Percentiles rank a stretch among this genome's conserved stretches.
Conservation (phyloP, 2,329 filamentous ascomycete species). For the Acrocalymma vagum region DNA sequence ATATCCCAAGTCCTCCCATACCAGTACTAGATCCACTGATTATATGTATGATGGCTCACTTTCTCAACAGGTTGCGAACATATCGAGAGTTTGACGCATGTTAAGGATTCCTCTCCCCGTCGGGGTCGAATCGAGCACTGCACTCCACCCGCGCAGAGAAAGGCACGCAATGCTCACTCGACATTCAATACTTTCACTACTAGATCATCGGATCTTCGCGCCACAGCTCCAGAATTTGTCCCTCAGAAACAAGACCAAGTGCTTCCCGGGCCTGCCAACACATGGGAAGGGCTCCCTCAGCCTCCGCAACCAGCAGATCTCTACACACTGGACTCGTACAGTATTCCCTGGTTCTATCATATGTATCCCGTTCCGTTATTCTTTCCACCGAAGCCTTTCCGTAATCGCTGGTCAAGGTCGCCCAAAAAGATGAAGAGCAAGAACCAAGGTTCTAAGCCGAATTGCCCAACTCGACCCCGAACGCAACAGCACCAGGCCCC, state of each 20-base stretch:
- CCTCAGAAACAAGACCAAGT: constrained; percentile 14
- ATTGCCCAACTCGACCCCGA: too few relatives aligned
- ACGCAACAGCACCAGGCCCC: constrained; percentile 2
- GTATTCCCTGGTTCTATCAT: constrained; percentile 37
- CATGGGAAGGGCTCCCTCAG: not conserved
- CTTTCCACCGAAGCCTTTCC: constrained; percentile 20
- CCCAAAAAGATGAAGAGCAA: constrained; percentile 27
- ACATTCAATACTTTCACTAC: constrained; percentile 23
- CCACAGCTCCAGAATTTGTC: constrained; percentile 41
- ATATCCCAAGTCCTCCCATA: too few relatives aligned
- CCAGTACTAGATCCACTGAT: constrained; percentile 1
- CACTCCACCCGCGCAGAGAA: constrained; percentile 2
- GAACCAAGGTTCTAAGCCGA: constrained; percentile 18
- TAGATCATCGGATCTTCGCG: constrained; percentile 32
- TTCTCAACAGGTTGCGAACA: constrained; percentile 6
- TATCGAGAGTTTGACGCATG: not conserved
- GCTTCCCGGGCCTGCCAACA: not conserved
- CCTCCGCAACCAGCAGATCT: constrained; percentile 6
- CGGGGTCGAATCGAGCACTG: constrained; percentile 19
- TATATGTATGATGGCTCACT: constrained; percentile 23
- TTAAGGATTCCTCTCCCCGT: constrained; percentile 4
- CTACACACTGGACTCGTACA: constrained; percentile 30
- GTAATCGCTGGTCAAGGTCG: constrained; percentile 23
- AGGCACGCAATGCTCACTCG: constrained; percentile 20
- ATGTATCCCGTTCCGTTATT: constrained; percentile 39